A percentile compares a stretch with the other conserved stretches of the same genome.
These are phyloP conservation scores for Heritiera littoralis DNA, from an alignment of 345 rosid species.

Conservation along the genomic window DNA sequence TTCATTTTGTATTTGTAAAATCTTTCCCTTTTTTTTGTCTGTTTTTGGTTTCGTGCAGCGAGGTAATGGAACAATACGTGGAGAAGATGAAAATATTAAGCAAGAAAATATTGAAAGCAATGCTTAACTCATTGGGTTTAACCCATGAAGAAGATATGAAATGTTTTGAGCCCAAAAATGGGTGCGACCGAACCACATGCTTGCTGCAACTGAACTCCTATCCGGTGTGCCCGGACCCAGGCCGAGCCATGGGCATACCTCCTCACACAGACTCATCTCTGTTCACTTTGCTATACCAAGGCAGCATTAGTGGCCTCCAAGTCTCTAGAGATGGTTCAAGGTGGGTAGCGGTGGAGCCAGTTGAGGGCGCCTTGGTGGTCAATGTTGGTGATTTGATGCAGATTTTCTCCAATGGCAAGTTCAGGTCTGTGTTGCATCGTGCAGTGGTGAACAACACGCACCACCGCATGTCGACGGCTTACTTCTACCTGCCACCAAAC, in stretches of 20 bases:
- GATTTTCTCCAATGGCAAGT: slow-evolving; percentile 31
- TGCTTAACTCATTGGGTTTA: slow-evolving; percentile 8
- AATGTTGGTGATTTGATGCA: slow-evolving; percentile 42
- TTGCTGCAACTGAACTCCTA: slow-evolving; percentile 43
- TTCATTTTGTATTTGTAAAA: background rate
- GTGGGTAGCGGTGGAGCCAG: slow-evolving; percentile 34
- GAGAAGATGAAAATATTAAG: background rate
- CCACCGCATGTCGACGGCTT: slow-evolving; percentile 29
- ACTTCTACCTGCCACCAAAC: slow-evolving; percentile 36
- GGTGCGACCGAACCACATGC: background rate
- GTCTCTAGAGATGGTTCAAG: slow-evolving; percentile 19
- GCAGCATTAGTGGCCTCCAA: slow-evolving; percentile 32
- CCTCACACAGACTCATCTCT: slow-evolving; percentile 41
- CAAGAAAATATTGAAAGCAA: background rate
- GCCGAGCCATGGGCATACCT: slow-evolving; percentile 41
- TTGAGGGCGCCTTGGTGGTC: slow-evolving; percentile 29
- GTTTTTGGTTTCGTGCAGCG: slow-evolving; percentile 7
- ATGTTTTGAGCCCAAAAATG: slow-evolving; percentile 26
- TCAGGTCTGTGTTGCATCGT: slow-evolving; percentile 35
- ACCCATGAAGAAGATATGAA: slow-evolving; percentile 3
- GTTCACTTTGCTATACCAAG: slow-evolving; percentile 32
- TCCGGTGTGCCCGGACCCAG: slow-evolving; percentile 40
- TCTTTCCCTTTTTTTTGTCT: background rate
- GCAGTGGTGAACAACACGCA: slow-evolving; percentile 26
- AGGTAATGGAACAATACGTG: slow-evolving; percentile 15